Conservation (phyloP, 768 basidiomycete species). For the Gelatoporia subvermispora region DNA sequence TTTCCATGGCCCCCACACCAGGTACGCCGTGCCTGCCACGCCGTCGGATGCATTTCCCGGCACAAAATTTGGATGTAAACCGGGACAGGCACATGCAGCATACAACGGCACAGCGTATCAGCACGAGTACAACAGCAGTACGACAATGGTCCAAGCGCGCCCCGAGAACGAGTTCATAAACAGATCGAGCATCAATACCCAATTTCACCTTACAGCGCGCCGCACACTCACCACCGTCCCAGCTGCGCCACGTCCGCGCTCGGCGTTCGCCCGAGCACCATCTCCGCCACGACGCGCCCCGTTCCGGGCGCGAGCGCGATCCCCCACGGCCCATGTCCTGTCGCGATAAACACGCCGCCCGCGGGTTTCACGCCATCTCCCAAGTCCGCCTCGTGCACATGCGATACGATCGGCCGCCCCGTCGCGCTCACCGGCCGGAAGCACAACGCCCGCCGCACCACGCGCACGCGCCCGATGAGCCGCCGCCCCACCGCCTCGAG, state of each 20-base stretch:
- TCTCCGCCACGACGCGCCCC: conserved; percentile 26
- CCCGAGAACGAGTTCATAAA: background rate
- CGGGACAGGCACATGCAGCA: no score
- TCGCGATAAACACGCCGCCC: conserved; percentile 26
- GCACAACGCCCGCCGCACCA: conserved; percentile 25
- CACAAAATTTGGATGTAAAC: no score
- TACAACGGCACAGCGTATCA: no score
- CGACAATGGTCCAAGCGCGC: background rate
- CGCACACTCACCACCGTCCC: conserved; percentile 19
- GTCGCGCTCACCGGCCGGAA: conserved; percentile 31
- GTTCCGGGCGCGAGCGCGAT: conserved; percentile 28
- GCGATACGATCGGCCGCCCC: conserved; percentile 28
- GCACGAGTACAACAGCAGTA: no score
- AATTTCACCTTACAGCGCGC: no score
- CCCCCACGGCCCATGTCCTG: conserved; percentile 38
- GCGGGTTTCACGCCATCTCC: conserved; percentile 19
- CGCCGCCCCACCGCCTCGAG: conserved; percentile 11
- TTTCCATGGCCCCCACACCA: no score
- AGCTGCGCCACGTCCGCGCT: conserved; percentile 24
- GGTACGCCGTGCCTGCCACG: no score
- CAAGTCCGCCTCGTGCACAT: conserved; percentile 21
- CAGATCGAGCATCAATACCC: background rate
- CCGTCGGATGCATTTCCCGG: no score
- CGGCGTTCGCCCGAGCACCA: conserved; percentile 21
- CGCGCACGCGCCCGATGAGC: conserved; percentile 18